Base-by-base conservation (phyloP, 805 yeast genomes). In the Sporopachydermia quercuum region DNA sequence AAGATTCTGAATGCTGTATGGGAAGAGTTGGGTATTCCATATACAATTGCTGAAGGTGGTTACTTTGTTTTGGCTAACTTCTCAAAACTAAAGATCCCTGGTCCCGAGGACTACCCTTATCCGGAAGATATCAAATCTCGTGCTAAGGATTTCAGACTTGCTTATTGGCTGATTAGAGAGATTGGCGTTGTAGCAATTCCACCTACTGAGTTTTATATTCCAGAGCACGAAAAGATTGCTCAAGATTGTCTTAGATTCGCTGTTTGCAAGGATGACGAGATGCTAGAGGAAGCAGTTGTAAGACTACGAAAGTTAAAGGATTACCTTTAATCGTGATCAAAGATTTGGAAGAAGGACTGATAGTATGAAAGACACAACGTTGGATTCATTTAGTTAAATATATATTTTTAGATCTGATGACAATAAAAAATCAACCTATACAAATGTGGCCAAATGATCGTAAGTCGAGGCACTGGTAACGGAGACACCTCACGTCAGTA, bases 141-240 rank as follows among this genome's bases (percentile, higher is more conserved):
- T 45, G 89, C 94, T 13, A 76, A 76, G 46, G 98, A 91, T 62
- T 91, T 86, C 68, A 75, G 74, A 55, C 67, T 78, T 46, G 93
- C 95, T 1, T 84, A 83, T 61, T 91, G 97, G 96, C 67, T 91
- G 43, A 85, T 86, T 52, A 78, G 75, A 54, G 94, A 86, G 55
- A 57, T 89, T 42, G 98, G 98, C 6, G 93, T 91, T 34, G 97
- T 91, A 15, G 80, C 94, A 3, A 91, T 91, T 47, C 98, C 98
- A 6, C 97, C 97, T 18, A 80, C 95, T n/a, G 97, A 89, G 59
- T 91, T 91, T 53, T 75, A 83, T 51, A 70, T 76, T 36, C 71
- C 75, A 5, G 76, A 72, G 43, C 76, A 80, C 47, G 86, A 81
- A 19, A 65, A 71, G 41, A 74, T 78, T 14, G 86, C 89, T 41